Percentiles rank a stretch among this genome's conserved stretches.
These are phyloP conservation scores for Capsella bursapastoris DNA, from an alignment of 345 rosid genomes.

Conservation along the genomic window DNA sequence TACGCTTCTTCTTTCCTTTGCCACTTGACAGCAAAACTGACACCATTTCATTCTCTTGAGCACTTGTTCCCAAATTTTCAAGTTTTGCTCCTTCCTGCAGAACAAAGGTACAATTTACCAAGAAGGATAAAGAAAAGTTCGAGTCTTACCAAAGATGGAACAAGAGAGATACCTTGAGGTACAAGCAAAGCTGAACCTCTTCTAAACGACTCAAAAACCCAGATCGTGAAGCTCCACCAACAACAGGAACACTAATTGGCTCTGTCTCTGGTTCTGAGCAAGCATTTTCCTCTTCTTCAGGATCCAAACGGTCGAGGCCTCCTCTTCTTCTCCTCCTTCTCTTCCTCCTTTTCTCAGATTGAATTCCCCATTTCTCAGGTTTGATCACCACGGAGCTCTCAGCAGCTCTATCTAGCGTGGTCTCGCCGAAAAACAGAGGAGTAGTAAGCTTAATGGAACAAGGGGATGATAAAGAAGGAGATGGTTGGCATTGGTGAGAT, in stretches of 20 bases:
- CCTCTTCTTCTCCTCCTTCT: constrained; percentile 50
- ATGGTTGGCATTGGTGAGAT: constrained; percentile 44
- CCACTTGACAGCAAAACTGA: constrained; percentile 42
- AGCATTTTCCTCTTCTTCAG: constrained; percentile 39
- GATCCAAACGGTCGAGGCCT: constrained; percentile 36
- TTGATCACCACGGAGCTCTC: constrained; percentile 45
- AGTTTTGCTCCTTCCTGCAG: constrained; percentile 55
- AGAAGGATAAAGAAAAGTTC: background rate
- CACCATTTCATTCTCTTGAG: constrained; percentile 44
- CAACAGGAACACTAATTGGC: constrained; percentile 4
- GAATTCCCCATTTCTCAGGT: constrained; percentile 43
- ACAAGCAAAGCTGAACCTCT: constrained; percentile 57
- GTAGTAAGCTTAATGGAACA: constrained; percentile 37
- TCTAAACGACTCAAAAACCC: constrained; percentile 49
- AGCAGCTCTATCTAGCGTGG: constrained; percentile 39
- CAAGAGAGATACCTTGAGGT: constrained; percentile 49
- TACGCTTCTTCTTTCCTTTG: constrained; percentile 41
- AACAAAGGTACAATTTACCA: background rate
- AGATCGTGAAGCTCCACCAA: constrained; percentile 41
- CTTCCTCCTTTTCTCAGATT: constrained; percentile 49
- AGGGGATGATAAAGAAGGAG: constrained; percentile 42
- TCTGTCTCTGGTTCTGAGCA: constrained; percentile 20
- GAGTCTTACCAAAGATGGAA: background rate
- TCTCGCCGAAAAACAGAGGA: constrained; percentile 34
- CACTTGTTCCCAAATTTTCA: constrained; percentile 50